These are phyloP conservation scores for Eucalyptus pauciflora DNA, from an alignment of 345 rosid species.

Conservation along the genomic window DNA sequence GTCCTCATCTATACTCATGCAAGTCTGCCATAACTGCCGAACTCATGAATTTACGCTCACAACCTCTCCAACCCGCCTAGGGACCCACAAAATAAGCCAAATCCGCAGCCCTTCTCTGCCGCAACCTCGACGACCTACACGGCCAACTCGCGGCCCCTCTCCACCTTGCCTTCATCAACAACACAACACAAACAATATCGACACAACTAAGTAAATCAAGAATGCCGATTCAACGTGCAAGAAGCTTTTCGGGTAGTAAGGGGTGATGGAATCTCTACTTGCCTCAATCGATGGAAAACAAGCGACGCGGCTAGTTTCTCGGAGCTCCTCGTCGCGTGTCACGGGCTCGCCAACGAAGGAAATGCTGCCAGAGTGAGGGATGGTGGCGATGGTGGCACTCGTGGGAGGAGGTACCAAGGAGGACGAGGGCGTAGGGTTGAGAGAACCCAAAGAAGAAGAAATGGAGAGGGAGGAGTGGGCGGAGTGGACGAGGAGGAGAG, in stretches of 20 bases:
- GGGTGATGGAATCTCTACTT: not conserved
- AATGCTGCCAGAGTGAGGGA: not conserved
- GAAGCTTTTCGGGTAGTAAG: not conserved
- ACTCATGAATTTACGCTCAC: no score
- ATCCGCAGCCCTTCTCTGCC: no score
- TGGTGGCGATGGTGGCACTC: not conserved
- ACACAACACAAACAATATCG: not conserved
- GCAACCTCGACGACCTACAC: not conserved
- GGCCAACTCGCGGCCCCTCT: not conserved
- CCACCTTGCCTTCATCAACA: not conserved
- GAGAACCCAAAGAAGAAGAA: not conserved
- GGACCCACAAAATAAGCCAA: no score
- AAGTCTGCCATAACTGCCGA: no score
- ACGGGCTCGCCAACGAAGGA: not conserved
- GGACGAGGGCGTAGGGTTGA: not conserved
- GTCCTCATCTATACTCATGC: no score
- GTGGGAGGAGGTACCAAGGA: not conserved
- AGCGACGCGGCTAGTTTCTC: not conserved
- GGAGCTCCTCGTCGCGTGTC: not conserved
- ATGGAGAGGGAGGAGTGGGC: not conserved
- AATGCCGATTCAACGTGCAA: not conserved
- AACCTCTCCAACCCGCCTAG: no score
- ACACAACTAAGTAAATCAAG: not conserved
- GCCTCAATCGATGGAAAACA: not conserved
- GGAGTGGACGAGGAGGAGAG: no score